Evolutionary conservation across 2,329 filamentous ascomycete genomes (phyloP).

Genomic region (Ophiostoma perfectum): DNA sequence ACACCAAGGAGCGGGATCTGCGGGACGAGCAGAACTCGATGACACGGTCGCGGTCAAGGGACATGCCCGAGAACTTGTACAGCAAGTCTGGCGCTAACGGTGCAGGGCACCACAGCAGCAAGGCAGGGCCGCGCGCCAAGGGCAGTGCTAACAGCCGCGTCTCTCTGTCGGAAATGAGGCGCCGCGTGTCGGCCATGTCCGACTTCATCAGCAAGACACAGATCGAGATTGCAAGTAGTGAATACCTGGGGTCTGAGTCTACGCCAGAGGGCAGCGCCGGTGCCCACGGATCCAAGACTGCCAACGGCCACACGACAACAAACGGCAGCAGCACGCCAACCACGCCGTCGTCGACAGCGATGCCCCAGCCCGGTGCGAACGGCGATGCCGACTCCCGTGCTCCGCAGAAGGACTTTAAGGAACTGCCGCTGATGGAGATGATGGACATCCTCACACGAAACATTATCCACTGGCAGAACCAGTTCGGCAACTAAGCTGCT

Average conservation of each 20-base stretch:
- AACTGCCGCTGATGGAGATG: conserved; percentile 77
- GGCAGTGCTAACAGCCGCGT: conserved; percentile 59
- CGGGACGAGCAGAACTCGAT: conserved; percentile 51
- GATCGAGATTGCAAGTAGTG: conserved; percentile 71
- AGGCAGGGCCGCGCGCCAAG: conserved; percentile 50
- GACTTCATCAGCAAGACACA: conserved; percentile 88
- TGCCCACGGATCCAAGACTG: conserved; percentile 35
- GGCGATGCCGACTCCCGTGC: background rate
- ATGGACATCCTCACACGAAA: conserved; percentile 80
- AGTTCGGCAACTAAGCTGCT: conserved; percentile 43
- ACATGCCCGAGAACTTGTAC: conserved; percentile 44
- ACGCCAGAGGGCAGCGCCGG: background rate
- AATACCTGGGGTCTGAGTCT: conserved; percentile 20
- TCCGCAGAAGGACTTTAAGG: conserved; percentile 58
- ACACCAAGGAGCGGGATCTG: conserved; percentile 67
- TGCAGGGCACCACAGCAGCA: conserved; percentile 34
- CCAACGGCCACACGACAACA: background rate
- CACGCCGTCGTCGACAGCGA: conserved; percentile 10
- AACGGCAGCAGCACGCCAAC: conserved; percentile 11
- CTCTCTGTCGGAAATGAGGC: conserved; percentile 83
- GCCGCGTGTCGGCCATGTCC: conserved; percentile 74
- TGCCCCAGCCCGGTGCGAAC: background rate
- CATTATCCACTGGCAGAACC: conserved; percentile 78
- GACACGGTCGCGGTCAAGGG: conserved; percentile 47
- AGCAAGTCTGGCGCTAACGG: conserved; percentile 32